Conservation (phyloP, 2,329 filamentous ascomycete species). For the Phialemonium atrogriseum region DNA sequence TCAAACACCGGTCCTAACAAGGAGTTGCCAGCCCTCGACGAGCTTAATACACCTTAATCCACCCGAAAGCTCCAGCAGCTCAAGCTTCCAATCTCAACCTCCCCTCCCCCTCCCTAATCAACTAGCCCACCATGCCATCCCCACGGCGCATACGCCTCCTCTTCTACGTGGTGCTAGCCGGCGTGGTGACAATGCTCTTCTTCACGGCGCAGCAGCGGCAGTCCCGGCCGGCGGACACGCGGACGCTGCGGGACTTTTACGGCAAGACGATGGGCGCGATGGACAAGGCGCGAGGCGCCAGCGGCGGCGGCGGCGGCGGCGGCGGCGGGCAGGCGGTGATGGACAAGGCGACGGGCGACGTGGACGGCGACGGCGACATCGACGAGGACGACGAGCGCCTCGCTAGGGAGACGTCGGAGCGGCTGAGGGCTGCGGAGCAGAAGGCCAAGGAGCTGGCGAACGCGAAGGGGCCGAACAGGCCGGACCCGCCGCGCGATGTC, state of each 20-base stretch:
- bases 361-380: slow-evolving; percentile 45
- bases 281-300: slow-evolving; percentile 24
- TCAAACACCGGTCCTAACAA: too few relatives aligned
- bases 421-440: slow-evolving; percentile 60
- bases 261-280: slow-evolving; percentile 50
- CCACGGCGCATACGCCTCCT: slow-evolving; percentile 26
- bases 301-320: slow-evolving; percentile 8
- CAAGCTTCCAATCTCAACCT: too few relatives aligned
- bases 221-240: slow-evolving; percentile 35
- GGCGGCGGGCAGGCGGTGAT: slow-evolving; percentile 28
- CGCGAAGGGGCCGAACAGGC: slow-evolving; percentile 53
- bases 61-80: too few relatives aligned
- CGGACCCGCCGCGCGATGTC: slow-evolving; percentile 48
- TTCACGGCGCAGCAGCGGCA: slow-evolving; percentile 55
- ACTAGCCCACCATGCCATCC: slow-evolving; percentile 14
- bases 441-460: slow-evolving; percentile 62
- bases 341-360: slow-evolving; percentile 33
- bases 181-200: slow-evolving; percentile 63
- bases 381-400: slow-evolving; percentile 48
- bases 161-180: slow-evolving; percentile 53
- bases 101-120: too few relatives aligned
- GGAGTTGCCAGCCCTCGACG: too few relatives aligned
- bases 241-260: slow-evolving; percentile 47
- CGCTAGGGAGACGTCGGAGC: slow-evolving; percentile 47
- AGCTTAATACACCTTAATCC: too few relatives aligned